Percentiles rank a stretch among this genome's conserved stretches.
Evolutionary conservation across 192 early-diverging fungal genomes (phyloP).

Genomic region (Entomortierella chlamydospora): DNA sequence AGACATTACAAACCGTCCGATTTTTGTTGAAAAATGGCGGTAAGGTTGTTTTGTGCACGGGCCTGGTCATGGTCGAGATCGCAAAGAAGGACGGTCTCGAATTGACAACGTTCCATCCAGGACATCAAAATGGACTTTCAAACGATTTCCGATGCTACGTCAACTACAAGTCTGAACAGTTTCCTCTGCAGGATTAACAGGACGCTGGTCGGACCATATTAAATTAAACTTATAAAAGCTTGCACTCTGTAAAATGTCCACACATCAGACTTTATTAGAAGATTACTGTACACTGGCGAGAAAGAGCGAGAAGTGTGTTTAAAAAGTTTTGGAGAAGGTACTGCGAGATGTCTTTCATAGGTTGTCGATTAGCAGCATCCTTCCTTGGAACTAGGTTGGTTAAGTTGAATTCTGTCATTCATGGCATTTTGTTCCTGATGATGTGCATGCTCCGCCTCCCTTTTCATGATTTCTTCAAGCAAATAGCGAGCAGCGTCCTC

Average conservation of each 20-base stretch:
- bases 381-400: slow-evolving; percentile 21
- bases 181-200: slow-evolving; percentile 9
- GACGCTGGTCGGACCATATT: not conserved
- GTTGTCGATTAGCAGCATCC: slow-evolving; percentile 24
- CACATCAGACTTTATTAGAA: not conserved
- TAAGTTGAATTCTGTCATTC: slow-evolving; percentile 18
- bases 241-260: not conserved
- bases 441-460: slow-evolving; percentile 52
- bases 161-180: slow-evolving; percentile 62
- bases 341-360: too few relatives aligned
- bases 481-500: slow-evolving; percentile 66
- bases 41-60: slow-evolving; percentile 72
- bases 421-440: slow-evolving; percentile 16
- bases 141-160: slow-evolving; percentile 84
- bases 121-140: slow-evolving; percentile 74
- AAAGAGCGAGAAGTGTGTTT: not conserved
- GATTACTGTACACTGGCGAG: not conserved
- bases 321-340: too few relatives aligned
- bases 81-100: slow-evolving; percentile 15
- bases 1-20: slow-evolving; percentile 71
- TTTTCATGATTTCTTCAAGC: slow-evolving; percentile 56
- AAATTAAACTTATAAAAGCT: not conserved
- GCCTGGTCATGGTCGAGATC: slow-evolving; percentile 30
- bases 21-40: slow-evolving; percentile 60
- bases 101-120: slow-evolving; percentile 71